Evolutionary conservation across 2,329 filamentous ascomycete genomes (phyloP).

Genomic region (Dryadomyces sulphureus): DNA sequence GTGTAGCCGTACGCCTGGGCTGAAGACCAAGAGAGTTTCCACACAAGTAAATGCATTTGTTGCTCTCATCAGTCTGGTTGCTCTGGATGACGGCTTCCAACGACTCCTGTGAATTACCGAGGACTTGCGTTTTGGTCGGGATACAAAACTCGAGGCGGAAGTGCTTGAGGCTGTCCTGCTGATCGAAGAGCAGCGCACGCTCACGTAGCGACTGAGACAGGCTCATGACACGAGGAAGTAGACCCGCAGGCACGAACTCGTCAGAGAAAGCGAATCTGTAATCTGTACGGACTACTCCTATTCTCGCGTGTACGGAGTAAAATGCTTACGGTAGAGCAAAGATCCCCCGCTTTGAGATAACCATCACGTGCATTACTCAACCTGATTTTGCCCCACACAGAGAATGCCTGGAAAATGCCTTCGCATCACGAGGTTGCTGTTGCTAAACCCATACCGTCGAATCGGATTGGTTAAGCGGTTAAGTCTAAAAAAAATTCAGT

Average conservation of each 20-base stretch:
- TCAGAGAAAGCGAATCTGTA: too few species aligned
- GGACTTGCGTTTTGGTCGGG: slow-evolving; percentile 42
- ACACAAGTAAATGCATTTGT: slow-evolving; percentile 55
- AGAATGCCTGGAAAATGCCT: not conserved
- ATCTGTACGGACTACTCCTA: not conserved
- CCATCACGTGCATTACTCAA: not conserved
- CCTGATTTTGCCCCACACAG: not conserved
- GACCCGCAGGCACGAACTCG: not conserved
- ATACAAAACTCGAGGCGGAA: slow-evolving; percentile 62
- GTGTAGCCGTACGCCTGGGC: slow-evolving; percentile 51
- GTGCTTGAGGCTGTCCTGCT: slow-evolving; percentile 39
- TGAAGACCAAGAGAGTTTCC: slow-evolving; percentile 84
- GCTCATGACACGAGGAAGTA: not conserved
- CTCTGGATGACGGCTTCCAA: not conserved
- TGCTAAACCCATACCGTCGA: not conserved
- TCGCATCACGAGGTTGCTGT: not conserved
- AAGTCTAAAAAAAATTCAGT: slow-evolving; percentile 2
- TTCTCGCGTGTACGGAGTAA: not conserved
- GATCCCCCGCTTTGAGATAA: not conserved
- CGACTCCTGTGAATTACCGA: not conserved
- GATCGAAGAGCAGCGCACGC: slow-evolving; percentile 40
- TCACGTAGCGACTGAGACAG: slow-evolving; percentile 12
- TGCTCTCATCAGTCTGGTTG: slow-evolving; percentile 12
- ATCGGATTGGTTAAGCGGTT: not conserved
- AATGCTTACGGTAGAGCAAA: too few species aligned